Evolutionary conservation across 441 rosid species (phyloP).

Genomic region (Isatis lusitanica): DNA sequence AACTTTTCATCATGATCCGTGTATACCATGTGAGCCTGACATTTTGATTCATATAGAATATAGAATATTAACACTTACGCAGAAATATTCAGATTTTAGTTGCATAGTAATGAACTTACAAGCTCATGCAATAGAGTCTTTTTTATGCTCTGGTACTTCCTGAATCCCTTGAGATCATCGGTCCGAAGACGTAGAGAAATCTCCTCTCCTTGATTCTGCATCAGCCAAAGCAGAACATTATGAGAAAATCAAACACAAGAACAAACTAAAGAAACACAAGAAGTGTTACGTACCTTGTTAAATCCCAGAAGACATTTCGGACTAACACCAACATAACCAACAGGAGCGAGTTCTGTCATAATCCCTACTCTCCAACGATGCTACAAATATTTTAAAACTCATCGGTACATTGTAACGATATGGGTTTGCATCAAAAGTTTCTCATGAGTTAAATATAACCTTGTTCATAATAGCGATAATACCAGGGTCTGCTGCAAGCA

Average conservation of each 20-base stretch:
- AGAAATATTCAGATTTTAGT: not conserved
- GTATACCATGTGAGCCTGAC: constrained; percentile 94
- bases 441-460: constrained; percentile 43
- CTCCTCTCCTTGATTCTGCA: constrained; percentile 95
- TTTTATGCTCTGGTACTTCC: constrained; percentile 91
- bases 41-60: constrained; percentile 30
- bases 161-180: constrained; percentile 82
- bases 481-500: constrained; percentile 97
- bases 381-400: constrained; percentile 43
- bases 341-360: constrained; percentile 97
- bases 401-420: constrained; percentile 20
- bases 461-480: constrained; percentile 87
- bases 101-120: constrained; percentile 45
- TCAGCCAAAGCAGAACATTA: constrained; percentile 7
- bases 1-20: constrained; percentile 90
- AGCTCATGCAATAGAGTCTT: constrained; percentile 95
- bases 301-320: constrained; percentile 87
- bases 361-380: constrained; percentile 85
- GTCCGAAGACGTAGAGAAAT: constrained; percentile 95
- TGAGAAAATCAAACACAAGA: not conserved
- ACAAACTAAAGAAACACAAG: not conserved
- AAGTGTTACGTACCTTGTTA: constrained; percentile 64
- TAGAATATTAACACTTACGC: constrained; percentile 3
- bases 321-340: constrained; percentile 93
- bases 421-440: not conserved